Conservation (phyloP, 75 land plant species). For the Cryptomeria japonica region DNA sequence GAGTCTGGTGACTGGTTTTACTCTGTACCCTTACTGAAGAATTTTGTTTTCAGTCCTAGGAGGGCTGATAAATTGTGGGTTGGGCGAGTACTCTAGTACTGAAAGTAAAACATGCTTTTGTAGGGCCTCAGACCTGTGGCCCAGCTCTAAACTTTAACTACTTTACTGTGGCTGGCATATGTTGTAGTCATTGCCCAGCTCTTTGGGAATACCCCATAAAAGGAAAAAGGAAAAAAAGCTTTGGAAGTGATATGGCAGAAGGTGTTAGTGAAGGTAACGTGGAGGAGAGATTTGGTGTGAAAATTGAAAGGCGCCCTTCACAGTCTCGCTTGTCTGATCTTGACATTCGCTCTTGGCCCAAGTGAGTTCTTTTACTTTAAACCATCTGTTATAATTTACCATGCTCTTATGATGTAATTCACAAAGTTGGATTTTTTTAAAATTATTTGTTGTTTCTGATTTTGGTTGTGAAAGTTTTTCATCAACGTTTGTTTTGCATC, state of each 20-base stretch:
- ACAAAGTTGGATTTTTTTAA: background rate
- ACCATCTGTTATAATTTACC: background rate
- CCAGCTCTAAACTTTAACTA: background rate
- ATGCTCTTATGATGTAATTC: background rate
- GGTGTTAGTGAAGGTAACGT: background rate
- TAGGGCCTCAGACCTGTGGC: background rate
- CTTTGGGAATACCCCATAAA: background rate
- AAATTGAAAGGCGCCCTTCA: slow-evolving; percentile 6
- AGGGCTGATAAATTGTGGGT: background rate
- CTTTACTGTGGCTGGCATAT: background rate
- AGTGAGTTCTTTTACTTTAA: slow-evolving; percentile 15
- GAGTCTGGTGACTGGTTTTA: no score
- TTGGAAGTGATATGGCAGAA: background rate
- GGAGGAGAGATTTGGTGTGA: slow-evolving; percentile 6
- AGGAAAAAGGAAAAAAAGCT: background rate
- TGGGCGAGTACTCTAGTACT: background rate
- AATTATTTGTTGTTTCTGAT: no score
- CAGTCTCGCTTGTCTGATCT: slow-evolving; percentile 28
- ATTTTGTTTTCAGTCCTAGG: no score
- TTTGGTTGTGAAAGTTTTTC: no score
- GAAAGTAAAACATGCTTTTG: no score
- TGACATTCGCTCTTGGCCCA: slow-evolving; percentile 39
- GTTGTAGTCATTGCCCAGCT: background rate
- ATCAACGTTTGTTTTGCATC: no score
- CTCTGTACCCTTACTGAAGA: no score